A percentile compares a stretch with the other conserved stretches of the same genome.
These are phyloP conservation scores for Picochlorum sp. DNA, from an alignment of 139 green algal species.

Conservation along the genomic window DNA sequence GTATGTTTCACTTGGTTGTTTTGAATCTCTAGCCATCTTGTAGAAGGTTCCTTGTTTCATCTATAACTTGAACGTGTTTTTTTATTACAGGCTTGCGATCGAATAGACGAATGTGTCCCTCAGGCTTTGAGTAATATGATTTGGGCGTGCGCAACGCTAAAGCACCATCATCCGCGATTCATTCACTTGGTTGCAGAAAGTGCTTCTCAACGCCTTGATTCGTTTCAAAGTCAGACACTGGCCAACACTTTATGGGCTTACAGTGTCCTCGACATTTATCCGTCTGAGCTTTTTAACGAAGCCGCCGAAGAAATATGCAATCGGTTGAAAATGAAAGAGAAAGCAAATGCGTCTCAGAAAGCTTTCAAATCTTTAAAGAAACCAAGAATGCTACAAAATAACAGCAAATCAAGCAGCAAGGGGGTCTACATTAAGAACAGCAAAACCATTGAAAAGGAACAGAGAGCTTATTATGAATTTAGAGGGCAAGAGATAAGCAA, in stretches of 20 bases:
- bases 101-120: slow-evolving; percentile 14
- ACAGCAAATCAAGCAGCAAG: not conserved
- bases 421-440: not conserved
- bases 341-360: not conserved
- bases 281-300: slow-evolving; percentile 17
- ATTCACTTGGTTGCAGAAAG: slow-evolving; percentile 8
- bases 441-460: not conserved
- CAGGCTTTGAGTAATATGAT: slow-evolving; percentile 36
- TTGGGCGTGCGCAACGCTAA: slow-evolving; percentile 28
- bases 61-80: too few species aligned
- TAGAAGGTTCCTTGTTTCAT: too few species aligned
- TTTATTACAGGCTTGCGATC: slow-evolving; percentile 2
- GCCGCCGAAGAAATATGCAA: slow-evolving; percentile 12
- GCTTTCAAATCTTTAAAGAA: not conserved
- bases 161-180: slow-evolving; percentile 14
- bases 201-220: not conserved
- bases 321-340: not conserved
- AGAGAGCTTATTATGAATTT: not conserved
- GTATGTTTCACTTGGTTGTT: too few species aligned
- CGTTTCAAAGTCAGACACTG: slow-evolving; percentile 26
- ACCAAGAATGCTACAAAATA: not conserved
- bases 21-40: too few species aligned
- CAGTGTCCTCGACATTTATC: slow-evolving; percentile 19
- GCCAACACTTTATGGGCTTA: slow-evolving; percentile 34
- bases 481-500: slow-evolving; percentile 7